Base-by-base conservation (phyloP, 768 basidiomycete species). In the Pholiota molesta region DNA sequence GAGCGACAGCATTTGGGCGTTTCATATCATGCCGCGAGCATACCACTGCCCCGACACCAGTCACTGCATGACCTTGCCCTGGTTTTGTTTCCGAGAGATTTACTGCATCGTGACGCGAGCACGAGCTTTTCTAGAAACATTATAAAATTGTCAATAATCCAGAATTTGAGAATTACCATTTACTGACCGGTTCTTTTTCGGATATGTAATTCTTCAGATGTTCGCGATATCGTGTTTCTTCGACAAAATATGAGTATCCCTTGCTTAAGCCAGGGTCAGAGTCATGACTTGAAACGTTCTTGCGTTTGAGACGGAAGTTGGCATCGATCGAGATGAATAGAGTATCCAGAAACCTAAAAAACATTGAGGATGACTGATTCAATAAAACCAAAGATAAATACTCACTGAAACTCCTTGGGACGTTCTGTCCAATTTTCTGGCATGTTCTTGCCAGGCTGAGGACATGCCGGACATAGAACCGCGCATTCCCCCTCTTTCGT, bases 381-480 rank as follows among this genome's bases (percentile, higher is more conserved):
- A 28, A 26, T 28, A 11, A 28, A 31, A 59, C 19, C n/a, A 11
- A 52, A 16, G 29, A 49, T 23, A 47, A 7, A 13, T 33, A 62
- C 68, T 54, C 47, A 70, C 71, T 57, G 58, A 26, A 61, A 44
- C 11, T 51, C 39, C 17, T 26, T 13, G 3, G 67, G 65, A 2
- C 14, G 45, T 19, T 60, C 52, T 42, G 66, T 45, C 71, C 71
- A 74, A 17, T 62, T 66, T 3, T 31, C 40, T 0, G 68, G 71
- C 28, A 77, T 58, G 60, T 77, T 77, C 2, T 71, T 68, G 9
- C 67, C 69, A 5, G 72, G 72, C 1, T 66, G 57, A 8, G 75
- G 75, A 52, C 74, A 77, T 21, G 73, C 72, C 2, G 73, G 69
- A 58, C 76, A 77, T 2, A 64, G 52, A 5, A 75, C 55, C 1